phyloP scores from a whole-genome alignment of 305 asterid species.

The Andrographis paniculata region DNA sequence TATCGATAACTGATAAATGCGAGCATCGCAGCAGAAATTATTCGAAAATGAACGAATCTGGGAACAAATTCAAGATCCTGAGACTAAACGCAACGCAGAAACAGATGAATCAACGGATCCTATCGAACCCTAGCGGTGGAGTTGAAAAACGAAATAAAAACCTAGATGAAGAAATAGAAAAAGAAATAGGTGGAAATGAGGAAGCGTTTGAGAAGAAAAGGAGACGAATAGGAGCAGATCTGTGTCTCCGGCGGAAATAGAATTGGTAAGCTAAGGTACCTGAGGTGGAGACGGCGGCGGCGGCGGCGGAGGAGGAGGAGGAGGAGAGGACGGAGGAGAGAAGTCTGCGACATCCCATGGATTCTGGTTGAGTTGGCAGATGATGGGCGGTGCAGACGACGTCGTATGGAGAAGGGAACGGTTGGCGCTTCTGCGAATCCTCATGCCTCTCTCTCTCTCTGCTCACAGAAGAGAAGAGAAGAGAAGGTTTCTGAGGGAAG shows the following conservation, averaged over 20 bases:
- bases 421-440: neutral
- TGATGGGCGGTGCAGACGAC: neutral
- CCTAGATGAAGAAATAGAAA: neutral
- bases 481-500: too few species aligned
- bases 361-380: neutral
- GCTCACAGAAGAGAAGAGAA: too few species aligned
- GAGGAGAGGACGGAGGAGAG: neutral
- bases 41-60: neutral
- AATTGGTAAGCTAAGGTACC: neutral
- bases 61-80: neutral
- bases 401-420: too few species aligned
- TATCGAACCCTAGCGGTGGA: neutral
- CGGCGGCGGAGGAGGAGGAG: neutral
- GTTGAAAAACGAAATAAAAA: neutral
- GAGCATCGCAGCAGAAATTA: neutral
- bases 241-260: neutral
- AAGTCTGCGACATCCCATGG: neutral
- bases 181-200: neutral
- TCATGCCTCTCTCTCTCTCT: too few species aligned
- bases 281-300: neutral
- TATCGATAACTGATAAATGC: neutral
- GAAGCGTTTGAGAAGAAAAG: too few species aligned
- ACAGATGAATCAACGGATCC: neutral
- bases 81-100: neutral
- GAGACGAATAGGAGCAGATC: neutral